Evolutionary conservation across 1,284 basidiomycete genomes (phyloP).

Genomic region (Ganoderma meredithae): DNA sequence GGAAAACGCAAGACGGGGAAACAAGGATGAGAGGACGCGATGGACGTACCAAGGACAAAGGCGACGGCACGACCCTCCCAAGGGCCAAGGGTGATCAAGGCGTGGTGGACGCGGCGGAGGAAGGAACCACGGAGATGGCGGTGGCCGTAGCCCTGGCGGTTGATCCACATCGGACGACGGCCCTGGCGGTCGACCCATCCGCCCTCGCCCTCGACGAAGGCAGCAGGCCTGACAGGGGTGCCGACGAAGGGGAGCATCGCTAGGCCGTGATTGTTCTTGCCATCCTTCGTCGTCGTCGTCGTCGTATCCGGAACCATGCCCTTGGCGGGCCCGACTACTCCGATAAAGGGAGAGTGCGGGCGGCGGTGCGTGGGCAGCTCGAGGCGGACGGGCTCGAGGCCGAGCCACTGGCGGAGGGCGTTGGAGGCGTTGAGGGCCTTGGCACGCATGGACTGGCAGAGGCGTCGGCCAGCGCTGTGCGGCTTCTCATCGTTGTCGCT

Average conservation of each 20-base stretch:
- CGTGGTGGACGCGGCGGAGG: conserved; percentile 63
- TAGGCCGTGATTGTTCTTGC: conserved; percentile 22
- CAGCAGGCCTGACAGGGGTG: conserved; percentile 38
- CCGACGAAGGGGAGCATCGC: conserved; percentile 47
- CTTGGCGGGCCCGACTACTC: conserved; percentile 19
- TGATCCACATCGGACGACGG: conserved; percentile 37
- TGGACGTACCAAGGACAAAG: conserved; percentile 74
- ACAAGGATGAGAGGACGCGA: no score
- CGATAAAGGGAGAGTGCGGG: conserved; percentile 18
- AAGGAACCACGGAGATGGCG: conserved; percentile 48
- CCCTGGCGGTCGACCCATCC: conserved; percentile 19
- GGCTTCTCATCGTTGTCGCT: conserved; percentile 4
- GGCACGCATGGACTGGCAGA: conserved; percentile 41
- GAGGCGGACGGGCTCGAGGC: conserved; percentile 51
- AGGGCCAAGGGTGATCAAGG: conserved; percentile 72
- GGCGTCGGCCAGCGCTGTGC: conserved; percentile 26
- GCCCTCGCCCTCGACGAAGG: conserved; percentile 22
- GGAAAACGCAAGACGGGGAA: background rate
- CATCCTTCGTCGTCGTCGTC: background rate
- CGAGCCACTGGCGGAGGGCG: conserved; percentile 56
- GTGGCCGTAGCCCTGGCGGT: conserved; percentile 38
- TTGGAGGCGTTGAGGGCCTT: conserved; percentile 58
- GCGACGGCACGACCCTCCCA: conserved; percentile 83
- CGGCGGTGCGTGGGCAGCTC: conserved; percentile 13
- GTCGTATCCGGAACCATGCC: background rate